Evolutionary conservation across 345 rosid genomes (phyloP), one percentile per base, ranked within the genome.

Genomic region (Geranium brycei): DNA sequence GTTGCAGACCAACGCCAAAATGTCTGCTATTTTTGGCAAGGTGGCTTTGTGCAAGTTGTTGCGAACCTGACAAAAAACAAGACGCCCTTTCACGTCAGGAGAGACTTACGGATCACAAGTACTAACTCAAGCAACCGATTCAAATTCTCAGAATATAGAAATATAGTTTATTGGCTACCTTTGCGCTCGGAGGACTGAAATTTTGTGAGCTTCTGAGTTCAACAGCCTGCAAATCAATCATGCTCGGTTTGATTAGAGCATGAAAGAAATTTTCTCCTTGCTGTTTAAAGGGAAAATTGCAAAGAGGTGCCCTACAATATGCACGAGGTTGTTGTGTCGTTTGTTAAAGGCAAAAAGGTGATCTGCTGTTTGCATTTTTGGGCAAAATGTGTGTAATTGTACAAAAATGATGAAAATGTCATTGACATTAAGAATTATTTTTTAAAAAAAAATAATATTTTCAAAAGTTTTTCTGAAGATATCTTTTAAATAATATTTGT

Each of bases 131-230:
- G 53, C 13, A 6, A 47, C 11, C 11, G 53, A 35, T 47, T 47
- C 11, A 7, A 13, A 47, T 13, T 47, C 13, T 47, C 53, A 47
- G 11, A 7, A 47, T 47, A 47, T 17, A 64, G 17, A 19, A 47
- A 17, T 31, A 12, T 23, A 31, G 6, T 18, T 18, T 30, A 30
- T 60, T 31, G 15, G 23, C 47, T 78, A 84, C 95, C 91, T 81
- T 81, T 55, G 61, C 68, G 65, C 69, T 76, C 38, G 84, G 82
- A 31, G 79, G 66, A 64, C 69, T 71, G 80, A 80, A 75, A 66
- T 78, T 79, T 65, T 71, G 77, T 57, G 95, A 79, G 75, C 97
- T 86, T 78, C 78, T 76, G 19, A 89, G 82, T 73, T 89, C 79
- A 51, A 89, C 92, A 47, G 92, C 92, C 96, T 89, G 89, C 81